Evolutionary conservation across 257 asterid genomes (phyloP).

Genomic region (Ocimum tenuiflorum): DNA sequence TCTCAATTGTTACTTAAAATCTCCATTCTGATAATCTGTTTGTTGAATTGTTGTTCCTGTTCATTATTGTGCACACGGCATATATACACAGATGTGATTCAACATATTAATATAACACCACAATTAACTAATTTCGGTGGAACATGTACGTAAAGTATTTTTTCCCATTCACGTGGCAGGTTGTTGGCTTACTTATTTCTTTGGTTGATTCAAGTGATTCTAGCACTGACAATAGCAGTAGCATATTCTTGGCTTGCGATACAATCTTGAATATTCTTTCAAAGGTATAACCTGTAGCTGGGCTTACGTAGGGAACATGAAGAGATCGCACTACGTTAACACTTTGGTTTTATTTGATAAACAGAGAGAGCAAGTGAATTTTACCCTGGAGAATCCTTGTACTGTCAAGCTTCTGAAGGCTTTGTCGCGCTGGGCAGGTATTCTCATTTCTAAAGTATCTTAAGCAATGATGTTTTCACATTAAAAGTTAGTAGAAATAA

Average conservation of each 20-base stretch:
- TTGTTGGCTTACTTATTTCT: constrained; percentile 47
- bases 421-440: constrained; percentile 63
- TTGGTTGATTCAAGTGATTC: constrained; percentile 38
- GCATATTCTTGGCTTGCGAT: constrained; percentile 73
- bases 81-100: neutral
- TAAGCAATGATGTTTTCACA: neutral
- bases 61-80: neutral
- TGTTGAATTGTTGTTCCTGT: neutral
- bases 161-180: constrained; percentile 37
- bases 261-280: constrained; percentile 62
- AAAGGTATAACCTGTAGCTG: constrained; percentile 38
- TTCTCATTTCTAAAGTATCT: constrained; percentile 9
- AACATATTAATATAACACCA: neutral
- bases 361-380: constrained; percentile 36
- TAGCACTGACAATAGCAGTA: constrained; percentile 34
- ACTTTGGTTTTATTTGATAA: constrained; percentile 9
- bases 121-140: neutral
- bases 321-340: constrained; percentile 4
- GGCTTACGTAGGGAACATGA: neutral
- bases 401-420: constrained; percentile 57
- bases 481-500: neutral
- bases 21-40: neutral
- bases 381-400: constrained; percentile 33
- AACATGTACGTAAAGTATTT: neutral
- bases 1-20: neutral